phyloP scores from a whole-genome alignment of 2,329 filamentous ascomycete species.

The Aspergillus hiratsukae region DNA sequence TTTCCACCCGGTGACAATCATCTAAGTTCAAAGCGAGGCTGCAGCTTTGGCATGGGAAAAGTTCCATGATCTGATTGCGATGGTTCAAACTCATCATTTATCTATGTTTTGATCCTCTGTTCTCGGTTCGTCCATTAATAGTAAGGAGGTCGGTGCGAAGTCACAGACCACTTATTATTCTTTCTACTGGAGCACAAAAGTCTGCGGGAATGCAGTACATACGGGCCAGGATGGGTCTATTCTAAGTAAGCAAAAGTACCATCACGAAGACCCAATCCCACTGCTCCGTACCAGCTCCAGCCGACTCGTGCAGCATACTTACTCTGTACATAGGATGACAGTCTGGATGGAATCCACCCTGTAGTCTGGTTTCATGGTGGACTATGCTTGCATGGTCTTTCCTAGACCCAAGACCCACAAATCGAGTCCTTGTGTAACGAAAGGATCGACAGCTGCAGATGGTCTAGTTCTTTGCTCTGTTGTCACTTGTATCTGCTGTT shows the following conservation, averaged over 20 bases:
- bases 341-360: background rate
- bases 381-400: background rate
- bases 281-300: background rate
- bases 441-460: slow-evolving; percentile 1
- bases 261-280: background rate
- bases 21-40: background rate
- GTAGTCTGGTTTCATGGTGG: background rate
- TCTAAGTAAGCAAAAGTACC: background rate
- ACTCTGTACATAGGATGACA: background rate
- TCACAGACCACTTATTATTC: background rate
- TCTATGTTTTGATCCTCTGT: background rate
- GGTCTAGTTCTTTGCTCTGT: slow-evolving; percentile 1
- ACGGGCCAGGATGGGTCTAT: background rate
- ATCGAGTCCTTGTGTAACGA: background rate
- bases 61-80: background rate
- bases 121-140: background rate
- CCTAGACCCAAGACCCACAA: background rate
- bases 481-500: background rate
- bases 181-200: background rate
- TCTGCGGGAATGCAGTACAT: background rate
- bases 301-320: background rate
- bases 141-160: background rate
- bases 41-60: background rate
- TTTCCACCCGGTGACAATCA: background rate
- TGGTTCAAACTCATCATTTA: background rate